Evolutionary conservation across 78 protist species (phyloP).

Genomic region (Chrysochromulina parva): DNA sequence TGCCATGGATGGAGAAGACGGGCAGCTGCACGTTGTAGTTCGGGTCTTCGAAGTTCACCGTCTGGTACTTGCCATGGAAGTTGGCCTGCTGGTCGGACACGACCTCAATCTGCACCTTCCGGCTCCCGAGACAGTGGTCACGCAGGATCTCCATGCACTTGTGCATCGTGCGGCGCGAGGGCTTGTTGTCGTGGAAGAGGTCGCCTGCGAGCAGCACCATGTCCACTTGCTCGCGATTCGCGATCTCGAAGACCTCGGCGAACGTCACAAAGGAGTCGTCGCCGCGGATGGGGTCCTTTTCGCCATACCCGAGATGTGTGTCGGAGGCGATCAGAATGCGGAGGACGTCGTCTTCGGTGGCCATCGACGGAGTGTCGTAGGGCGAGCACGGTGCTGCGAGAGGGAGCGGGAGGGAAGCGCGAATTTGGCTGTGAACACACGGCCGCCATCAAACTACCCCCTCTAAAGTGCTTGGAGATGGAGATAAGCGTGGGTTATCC

Average conservation of each 20-base stretch:
- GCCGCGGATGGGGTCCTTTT: conserved; percentile 89
- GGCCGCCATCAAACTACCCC: too few relatives aligned
- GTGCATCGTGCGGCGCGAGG: conserved; percentile 78
- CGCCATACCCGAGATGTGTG: conserved; percentile 91
- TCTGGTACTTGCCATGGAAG: conserved; percentile 35
- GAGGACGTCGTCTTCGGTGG: background rate
- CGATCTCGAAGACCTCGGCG: conserved; percentile 89
- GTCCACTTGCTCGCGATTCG: conserved; percentile 80
- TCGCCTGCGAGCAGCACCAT: conserved; percentile 97
- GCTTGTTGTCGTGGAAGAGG: conserved; percentile 96
- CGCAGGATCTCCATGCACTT: conserved; percentile 80
- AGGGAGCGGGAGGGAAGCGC: too few relatives aligned
- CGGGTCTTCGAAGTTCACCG: conserved; percentile 91
- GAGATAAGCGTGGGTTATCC: too few relatives aligned
- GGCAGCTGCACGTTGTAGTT: conserved; percentile 95
- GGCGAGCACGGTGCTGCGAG: too few relatives aligned
- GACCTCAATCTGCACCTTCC: conserved; percentile 53
- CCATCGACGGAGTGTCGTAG: too few relatives aligned
- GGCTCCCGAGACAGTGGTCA: conserved; percentile 81
- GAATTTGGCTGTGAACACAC: too few relatives aligned
- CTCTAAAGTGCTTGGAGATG: too few relatives aligned
- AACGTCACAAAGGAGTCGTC: conserved; percentile 90
- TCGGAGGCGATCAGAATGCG: conserved; percentile 85
- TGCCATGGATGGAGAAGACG: conserved; percentile 95
- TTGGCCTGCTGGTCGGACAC: conserved; percentile 16